These are phyloP conservation scores for Medicago ruthenica DNA, from an alignment of 306 rosid genomes.

Conservation along the genomic window DNA sequence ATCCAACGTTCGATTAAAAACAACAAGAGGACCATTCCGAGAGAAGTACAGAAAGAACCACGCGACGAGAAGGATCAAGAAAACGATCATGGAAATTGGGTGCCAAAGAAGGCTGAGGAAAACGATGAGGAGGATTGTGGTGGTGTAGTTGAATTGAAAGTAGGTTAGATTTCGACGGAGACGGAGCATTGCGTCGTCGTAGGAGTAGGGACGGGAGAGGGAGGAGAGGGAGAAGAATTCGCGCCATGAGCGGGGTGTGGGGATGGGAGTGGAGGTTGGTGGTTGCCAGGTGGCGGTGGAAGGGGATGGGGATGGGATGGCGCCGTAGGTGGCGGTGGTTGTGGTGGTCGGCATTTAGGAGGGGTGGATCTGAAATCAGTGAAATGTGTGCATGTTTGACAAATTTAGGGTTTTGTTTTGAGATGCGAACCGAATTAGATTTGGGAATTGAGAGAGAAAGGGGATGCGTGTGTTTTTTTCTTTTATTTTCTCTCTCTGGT, in stretches of 20 bases:
- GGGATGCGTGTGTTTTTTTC: neutral
- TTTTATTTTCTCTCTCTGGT: neutral
- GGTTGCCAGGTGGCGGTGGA: constrained; percentile 17
- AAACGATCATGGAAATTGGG: constrained; percentile 50
- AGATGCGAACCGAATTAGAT: constrained; percentile 11
- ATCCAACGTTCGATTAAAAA: constrained; percentile 35
- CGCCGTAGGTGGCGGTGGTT: constrained; percentile 39
- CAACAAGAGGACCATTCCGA: constrained; percentile 40
- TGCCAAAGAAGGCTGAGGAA: constrained; percentile 59
- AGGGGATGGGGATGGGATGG: constrained; percentile 26
- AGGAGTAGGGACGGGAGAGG: constrained; percentile 46
- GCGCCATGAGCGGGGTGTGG: constrained; percentile 52
- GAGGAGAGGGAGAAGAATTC: constrained; percentile 50
- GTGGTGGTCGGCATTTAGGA: constrained; percentile 37
- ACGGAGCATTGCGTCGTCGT: constrained; percentile 53
- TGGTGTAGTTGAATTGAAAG: constrained; percentile 55
- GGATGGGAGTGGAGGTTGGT: constrained; percentile 21
- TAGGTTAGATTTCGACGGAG: constrained; percentile 48
- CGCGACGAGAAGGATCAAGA: constrained; percentile 42
- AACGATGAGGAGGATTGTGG: constrained; percentile 37
- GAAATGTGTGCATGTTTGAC: neutral
- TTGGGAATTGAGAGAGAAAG: neutral
- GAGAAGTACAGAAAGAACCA: constrained; percentile 58
- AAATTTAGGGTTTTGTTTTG: neutral
- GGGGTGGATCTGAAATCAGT: constrained; percentile 37